Base-by-base conservation (phyloP, 2,329 filamentous ascomycete genomes). In the Zalaria obscura region DNA sequence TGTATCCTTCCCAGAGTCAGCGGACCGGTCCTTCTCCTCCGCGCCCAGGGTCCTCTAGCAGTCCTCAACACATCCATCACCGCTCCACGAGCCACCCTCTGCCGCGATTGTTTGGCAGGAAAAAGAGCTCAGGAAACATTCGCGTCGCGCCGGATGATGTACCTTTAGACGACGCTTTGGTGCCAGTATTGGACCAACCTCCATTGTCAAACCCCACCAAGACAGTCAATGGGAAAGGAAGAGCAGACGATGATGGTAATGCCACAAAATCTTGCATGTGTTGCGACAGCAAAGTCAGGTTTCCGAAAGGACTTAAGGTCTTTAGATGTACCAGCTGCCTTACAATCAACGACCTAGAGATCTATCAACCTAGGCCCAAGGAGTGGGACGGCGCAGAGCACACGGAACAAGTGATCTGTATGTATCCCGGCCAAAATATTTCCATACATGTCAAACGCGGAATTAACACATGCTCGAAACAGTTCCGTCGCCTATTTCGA, bases 271-370 rank as follows among this genome's bases (percentile, higher is more conserved):
- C 76, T 51, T 94, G 87, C 58, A 87, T 89, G 75, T 88, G 86
- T 29, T 94, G 87, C 59, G 83, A 80, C 52, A 82, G 81, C 41
- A 75, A 78, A 42, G 80, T 93, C 48, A 73, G 81, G 43, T 93
- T 86, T 80, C 85, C 85, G 2, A 75, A 72, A 47, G 75, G 80
- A 40, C 63, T 87, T 46, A 73, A 73, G 31, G 74, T 80, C 32
- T 93, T 91, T 60, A 75, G 85, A 51, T 94, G 87, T 59, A 82
- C 83, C 35, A 80, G 84, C 41, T 94, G 87, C 59, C 66, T 83
- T 52, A 91, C 83, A 11, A 78, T 94, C 55, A 93, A 93, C 56
- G 86, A 93, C 56, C 60, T 93, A 40, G 52, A 53, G 46, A 51
- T 43, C 4, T 46, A 38, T 26, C 27, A 40, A 18, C 43, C 39